These are phyloP conservation scores for Pyrenophora teres DNA, from an alignment of 2,329 filamentous ascomycete species.

Conservation along the genomic window DNA sequence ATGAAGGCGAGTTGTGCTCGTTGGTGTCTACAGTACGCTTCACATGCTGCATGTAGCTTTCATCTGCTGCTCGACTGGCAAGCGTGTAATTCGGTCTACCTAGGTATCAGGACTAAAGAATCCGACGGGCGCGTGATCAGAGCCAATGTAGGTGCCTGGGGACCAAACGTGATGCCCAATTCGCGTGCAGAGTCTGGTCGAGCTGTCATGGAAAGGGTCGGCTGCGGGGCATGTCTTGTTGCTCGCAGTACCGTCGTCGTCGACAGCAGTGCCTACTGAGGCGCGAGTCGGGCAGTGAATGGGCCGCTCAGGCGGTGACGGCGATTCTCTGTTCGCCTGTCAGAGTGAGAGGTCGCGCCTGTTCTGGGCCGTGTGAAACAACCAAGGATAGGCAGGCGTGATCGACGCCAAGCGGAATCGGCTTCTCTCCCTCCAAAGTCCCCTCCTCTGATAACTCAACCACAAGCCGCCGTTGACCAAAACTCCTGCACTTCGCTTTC, in stretches of 20 bases:
- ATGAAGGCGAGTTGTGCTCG: no score
- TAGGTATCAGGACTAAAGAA: no score
- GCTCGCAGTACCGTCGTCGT: not conserved
- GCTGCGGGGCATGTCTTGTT: slow-evolving; percentile 29
- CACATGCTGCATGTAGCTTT: no score
- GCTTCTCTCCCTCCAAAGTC: slow-evolving; percentile 23
- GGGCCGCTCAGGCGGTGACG: slow-evolving; percentile 19
- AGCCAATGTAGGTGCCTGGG: not conserved
- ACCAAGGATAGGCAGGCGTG: slow-evolving; percentile 30
- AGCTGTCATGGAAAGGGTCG: slow-evolving; percentile 19
- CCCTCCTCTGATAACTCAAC: slow-evolving; percentile 35
- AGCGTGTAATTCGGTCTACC: no score
- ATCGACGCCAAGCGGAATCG: slow-evolving; percentile 33
- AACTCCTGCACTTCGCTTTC: slow-evolving; percentile 25
- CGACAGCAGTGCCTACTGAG: not conserved
- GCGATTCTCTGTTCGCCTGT: slow-evolving; percentile 11
- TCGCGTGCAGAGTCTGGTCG: slow-evolving; percentile 7
- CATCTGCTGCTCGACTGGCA: no score
- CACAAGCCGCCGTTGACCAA: slow-evolving; percentile 28
- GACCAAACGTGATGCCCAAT: slow-evolving; percentile 12
- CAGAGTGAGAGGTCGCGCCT: slow-evolving; percentile 22
- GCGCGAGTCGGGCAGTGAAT: not conserved
- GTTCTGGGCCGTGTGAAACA: slow-evolving; percentile 35
- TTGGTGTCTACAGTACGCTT: no score
- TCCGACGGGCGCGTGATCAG: not conserved